These are phyloP conservation scores for Fonsecaea pedrosoi DNA, from an alignment of 2,329 filamentous ascomycete genomes.

Conservation along the genomic window DNA sequence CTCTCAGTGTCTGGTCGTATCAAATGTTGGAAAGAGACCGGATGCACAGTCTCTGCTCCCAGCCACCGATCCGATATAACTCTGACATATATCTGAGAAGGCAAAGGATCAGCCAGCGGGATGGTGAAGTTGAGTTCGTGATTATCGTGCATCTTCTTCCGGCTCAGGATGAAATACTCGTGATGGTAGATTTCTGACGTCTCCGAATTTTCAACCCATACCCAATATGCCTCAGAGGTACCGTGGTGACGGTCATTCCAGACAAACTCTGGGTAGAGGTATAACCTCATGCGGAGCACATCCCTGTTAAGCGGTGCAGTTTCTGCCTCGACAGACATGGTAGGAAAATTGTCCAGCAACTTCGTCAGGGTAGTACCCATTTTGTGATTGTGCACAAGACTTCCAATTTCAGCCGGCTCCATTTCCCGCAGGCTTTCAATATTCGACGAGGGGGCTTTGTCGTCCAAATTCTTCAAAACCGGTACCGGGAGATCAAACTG, in stretches of 20 bases:
- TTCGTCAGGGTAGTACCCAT: slow-evolving; percentile 83
- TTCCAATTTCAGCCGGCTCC: slow-evolving; percentile 88
- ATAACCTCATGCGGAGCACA: slow-evolving; percentile 88
- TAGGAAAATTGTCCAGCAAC: slow-evolving; percentile 89
- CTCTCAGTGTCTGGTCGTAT: slow-evolving; percentile 98
- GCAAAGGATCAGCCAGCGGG: slow-evolving; percentile 87
- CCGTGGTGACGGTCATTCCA: slow-evolving; percentile 97
- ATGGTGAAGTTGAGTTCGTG: slow-evolving; percentile 99
- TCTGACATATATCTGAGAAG: slow-evolving; percentile 93
- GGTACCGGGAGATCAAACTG: slow-evolving; percentile 91
- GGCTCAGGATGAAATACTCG: slow-evolving; percentile 91
- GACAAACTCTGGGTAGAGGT: slow-evolving; percentile 83
- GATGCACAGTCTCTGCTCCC: slow-evolving; percentile 91
- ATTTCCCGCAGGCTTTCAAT: slow-evolving; percentile 90
- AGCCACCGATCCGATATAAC: slow-evolving; percentile 96
- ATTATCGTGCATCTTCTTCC: slow-evolving; percentile 90
- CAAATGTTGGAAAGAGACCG: slow-evolving; percentile 96
- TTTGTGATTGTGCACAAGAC: slow-evolving; percentile 85
- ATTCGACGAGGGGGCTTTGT: slow-evolving; percentile 73
- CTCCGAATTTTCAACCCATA: slow-evolving; percentile 99
- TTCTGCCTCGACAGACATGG: slow-evolving; percentile 85
- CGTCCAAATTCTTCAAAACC: slow-evolving; percentile 81
- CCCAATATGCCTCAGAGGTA: slow-evolving; percentile 93
- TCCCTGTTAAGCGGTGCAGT: slow-evolving; percentile 95
- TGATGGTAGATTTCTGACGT: slow-evolving; percentile 98